A percentile compares a stretch with the other conserved stretches of the same genome.
phyloP scores from a whole-genome alignment of 768 basidiomycete species.

The Termitomyces sp. region DNA sequence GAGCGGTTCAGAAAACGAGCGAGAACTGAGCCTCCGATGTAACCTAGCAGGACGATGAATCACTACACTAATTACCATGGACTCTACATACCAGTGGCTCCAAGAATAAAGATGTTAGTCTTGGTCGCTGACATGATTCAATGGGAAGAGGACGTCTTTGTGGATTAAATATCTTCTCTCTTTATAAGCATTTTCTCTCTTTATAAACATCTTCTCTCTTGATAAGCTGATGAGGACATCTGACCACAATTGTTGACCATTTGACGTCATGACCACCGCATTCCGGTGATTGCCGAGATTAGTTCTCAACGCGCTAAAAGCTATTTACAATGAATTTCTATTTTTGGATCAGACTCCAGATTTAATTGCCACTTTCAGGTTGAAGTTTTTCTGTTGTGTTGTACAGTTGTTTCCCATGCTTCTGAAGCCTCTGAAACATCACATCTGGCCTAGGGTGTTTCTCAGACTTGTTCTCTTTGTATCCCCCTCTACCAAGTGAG shows the following conservation, averaged over 20 bases:
- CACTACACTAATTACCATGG: not conserved
- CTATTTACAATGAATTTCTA: too few relatives aligned
- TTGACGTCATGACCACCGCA: too few relatives aligned
- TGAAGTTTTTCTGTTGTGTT: too few relatives aligned
- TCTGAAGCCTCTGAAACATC: too few relatives aligned
- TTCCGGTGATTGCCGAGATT: too few relatives aligned
- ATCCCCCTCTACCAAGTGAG: too few relatives aligned
- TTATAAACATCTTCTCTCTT: not conserved
- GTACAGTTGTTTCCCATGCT: too few relatives aligned
- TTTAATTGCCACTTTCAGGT: too few relatives aligned
- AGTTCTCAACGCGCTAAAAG: too few relatives aligned
- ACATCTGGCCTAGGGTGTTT: too few relatives aligned
- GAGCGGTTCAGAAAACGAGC: slow-evolving; percentile 38
- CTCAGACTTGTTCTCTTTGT: too few relatives aligned
- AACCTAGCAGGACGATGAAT: slow-evolving; percentile 28
- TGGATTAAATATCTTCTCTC: not conserved
- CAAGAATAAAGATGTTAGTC: slow-evolving; percentile 16
- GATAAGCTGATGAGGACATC: slow-evolving; percentile 1
- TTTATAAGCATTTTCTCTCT: not conserved
- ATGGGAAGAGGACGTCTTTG: not conserved
- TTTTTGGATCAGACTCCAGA: too few relatives aligned
- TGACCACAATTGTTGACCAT: not conserved
- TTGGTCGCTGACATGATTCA: slow-evolving; percentile 2
- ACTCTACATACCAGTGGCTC: slow-evolving; percentile 12
- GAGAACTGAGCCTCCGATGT: slow-evolving; percentile 47